phyloP scores from a whole-genome alignment of 306 rosid genomes.

The Alnus glutinosa region DNA sequence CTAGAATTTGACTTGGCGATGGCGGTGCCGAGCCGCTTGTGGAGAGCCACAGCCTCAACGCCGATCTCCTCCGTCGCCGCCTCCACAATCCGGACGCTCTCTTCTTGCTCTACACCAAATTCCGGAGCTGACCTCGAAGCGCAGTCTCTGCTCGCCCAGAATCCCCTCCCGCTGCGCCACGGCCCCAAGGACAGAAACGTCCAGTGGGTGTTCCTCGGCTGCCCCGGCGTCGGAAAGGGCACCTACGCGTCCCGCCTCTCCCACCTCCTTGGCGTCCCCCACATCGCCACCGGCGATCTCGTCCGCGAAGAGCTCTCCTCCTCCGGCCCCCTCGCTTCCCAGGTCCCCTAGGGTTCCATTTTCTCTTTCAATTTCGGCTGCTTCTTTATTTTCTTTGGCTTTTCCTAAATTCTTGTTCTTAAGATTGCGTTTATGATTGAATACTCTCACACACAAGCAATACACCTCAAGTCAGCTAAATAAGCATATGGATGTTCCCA shows the following conservation, averaged over 20 bases:
- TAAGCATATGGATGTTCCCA: not conserved
- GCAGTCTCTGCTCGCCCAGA: constrained; percentile 29
- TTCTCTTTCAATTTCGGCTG: not conserved
- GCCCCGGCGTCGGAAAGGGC: constrained; percentile 97
- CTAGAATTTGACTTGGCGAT: constrained; percentile 21
- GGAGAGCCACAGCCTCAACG: constrained; percentile 16
- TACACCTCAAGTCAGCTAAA: not conserved
- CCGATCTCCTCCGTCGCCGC: constrained; percentile 31
- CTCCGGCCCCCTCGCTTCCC: constrained; percentile 66
- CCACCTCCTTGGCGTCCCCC: constrained; percentile 78
- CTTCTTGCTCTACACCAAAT: constrained; percentile 18
- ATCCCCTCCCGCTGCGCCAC: constrained; percentile 29
- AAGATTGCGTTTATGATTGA: not conserved
- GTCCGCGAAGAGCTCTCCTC: constrained; percentile 90
- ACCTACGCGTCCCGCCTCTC: constrained; percentile 92
- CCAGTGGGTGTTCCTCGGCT: constrained; percentile 91
- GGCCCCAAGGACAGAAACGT: constrained; percentile 57
- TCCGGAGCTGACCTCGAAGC: constrained; percentile 34
- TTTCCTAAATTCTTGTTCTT: not conserved
- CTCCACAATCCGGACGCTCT: constrained; percentile 28
- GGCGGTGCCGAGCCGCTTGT: constrained; percentile 76
- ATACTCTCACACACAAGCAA: not conserved
- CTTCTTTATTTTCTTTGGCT: not conserved
- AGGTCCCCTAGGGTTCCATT: constrained; percentile 38
- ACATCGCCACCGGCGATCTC: constrained; percentile 97